Conservation (phyloP, 2,329 filamentous ascomycete genomes). For the Decorospora gaudefroyi region DNA sequence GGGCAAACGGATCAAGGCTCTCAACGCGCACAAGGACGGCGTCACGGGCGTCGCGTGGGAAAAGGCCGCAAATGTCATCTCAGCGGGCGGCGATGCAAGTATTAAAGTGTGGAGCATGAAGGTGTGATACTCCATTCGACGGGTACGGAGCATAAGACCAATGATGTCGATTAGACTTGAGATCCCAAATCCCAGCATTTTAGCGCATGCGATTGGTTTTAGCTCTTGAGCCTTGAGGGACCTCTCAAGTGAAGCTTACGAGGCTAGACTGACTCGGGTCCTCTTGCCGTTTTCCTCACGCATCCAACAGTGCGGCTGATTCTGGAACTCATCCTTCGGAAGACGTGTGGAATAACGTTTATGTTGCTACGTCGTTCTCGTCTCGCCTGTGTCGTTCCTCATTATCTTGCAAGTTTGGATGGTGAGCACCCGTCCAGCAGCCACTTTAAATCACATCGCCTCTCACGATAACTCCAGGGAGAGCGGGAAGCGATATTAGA, state of each 20-base stretch:
- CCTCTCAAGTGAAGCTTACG: conserved; percentile 13
- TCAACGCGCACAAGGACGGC: conserved; percentile 94
- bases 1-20: conserved; percentile 78
- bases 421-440: too few relatives aligned
- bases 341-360: too few relatives aligned
- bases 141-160: too few relatives aligned
- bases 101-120: conserved; percentile 78
- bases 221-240: background rate
- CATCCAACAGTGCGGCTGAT: conserved; percentile 6
- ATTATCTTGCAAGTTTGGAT: too few relatives aligned
- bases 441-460: too few relatives aligned
- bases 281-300: conserved; percentile 4
- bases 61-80: conserved; percentile 67
- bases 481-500: too few relatives aligned
- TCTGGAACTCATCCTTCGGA: background rate
- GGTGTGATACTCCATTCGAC: conserved; percentile 21
- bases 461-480: too few relatives aligned
- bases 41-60: conserved; percentile 88
- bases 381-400: too few relatives aligned
- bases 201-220: too few relatives aligned
- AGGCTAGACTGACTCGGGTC: conserved; percentile 2
- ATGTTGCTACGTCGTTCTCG: too few relatives aligned
- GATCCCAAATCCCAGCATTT: too few relatives aligned
- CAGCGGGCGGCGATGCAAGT: conserved; percentile 82
- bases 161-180: too few relatives aligned